Percentiles rank a stretch among this genome's conserved stretches.
phyloP scores from a whole-genome alignment of 2,329 filamentous ascomycete species.

The Stachybotrys chartarum region DNA sequence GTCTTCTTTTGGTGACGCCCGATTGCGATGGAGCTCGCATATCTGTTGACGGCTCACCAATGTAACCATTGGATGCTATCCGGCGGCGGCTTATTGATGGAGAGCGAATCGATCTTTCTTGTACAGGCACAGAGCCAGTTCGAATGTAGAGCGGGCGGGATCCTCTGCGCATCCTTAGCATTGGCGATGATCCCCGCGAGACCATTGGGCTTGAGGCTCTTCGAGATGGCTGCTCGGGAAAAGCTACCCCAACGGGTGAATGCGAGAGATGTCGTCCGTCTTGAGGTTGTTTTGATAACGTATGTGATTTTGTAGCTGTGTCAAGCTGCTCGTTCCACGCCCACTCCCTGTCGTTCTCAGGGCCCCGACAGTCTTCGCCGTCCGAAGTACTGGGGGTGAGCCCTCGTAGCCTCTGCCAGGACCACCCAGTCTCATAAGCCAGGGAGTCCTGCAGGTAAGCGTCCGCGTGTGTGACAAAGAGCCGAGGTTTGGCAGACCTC shows the following conservation, averaged over 20 bases:
- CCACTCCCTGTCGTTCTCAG: conserved; percentile 61
- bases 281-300: conserved; percentile 33
- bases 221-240: conserved; percentile 14
- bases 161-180: conserved; percentile 28
- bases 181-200: conserved; percentile 32
- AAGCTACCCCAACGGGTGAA: conserved; percentile 29
- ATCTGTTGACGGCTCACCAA: conserved; percentile 22
- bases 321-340: conserved; percentile 59
- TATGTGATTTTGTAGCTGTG: conserved; percentile 38
- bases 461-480: conserved; percentile 70
- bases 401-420: conserved; percentile 62
- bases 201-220: conserved; percentile 22
- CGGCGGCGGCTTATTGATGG: not conserved
- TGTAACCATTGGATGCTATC: conserved; percentile 34
- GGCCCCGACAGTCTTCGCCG: conserved; percentile 33
- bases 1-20: conserved; percentile 39
- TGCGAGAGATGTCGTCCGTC: conserved; percentile 30
- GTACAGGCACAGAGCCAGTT: conserved; percentile 44
- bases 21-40: conserved; percentile 15
- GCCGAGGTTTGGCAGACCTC: conserved; percentile 58
- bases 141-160: conserved; percentile 42
- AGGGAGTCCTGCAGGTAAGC: conserved; percentile 62
- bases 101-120: not conserved
- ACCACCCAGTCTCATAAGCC: conserved; percentile 52
- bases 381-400: conserved; percentile 51